These are phyloP conservation scores for Hypoxylon sp. DNA, from an alignment of 2,329 filamentous ascomycete genomes.

Conservation along the genomic window DNA sequence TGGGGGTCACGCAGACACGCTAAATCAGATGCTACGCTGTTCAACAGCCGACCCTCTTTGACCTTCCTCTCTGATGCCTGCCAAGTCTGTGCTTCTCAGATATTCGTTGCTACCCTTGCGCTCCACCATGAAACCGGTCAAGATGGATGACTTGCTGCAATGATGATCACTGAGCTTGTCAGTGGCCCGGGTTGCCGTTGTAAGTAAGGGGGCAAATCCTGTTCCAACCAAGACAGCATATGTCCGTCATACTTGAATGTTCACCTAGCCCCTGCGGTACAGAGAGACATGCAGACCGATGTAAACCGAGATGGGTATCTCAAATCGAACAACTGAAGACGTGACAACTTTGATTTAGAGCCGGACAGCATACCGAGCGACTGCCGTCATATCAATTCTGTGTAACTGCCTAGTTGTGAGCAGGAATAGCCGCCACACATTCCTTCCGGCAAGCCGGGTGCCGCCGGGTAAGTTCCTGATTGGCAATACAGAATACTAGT, in stretches of 20 bases:
- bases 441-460: conserved; percentile 13
- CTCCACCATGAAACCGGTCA: conserved; percentile 31
- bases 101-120: conserved; percentile 10
- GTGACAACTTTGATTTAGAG: conserved; percentile 9
- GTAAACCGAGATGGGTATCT: conserved; percentile 19
- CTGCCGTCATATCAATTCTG: not conserved
- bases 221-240: not conserved
- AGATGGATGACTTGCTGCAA: conserved; percentile 23
- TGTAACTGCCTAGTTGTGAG: not conserved
- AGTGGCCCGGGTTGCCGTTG: not conserved
- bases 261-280: not conserved
- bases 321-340: not conserved
- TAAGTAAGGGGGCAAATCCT: conserved; percentile 18
- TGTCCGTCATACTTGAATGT: not conserved
- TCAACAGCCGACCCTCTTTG: conserved; percentile 12
- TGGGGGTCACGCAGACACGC: conserved; percentile 6
- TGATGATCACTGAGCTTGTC: conserved; percentile 10
- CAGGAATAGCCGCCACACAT: not conserved
- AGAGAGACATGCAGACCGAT: conserved; percentile 13
- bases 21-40: conserved; percentile 25
- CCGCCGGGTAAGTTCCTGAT: conserved; percentile 16
- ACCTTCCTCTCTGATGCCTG: conserved; percentile 10
- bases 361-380: not conserved
- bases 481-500: not conserved
- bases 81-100: conserved; percentile 7